Base-by-base conservation (phyloP, 202 grass and related monocot genomes). In the Schoenoplectus triqueter region DNA sequence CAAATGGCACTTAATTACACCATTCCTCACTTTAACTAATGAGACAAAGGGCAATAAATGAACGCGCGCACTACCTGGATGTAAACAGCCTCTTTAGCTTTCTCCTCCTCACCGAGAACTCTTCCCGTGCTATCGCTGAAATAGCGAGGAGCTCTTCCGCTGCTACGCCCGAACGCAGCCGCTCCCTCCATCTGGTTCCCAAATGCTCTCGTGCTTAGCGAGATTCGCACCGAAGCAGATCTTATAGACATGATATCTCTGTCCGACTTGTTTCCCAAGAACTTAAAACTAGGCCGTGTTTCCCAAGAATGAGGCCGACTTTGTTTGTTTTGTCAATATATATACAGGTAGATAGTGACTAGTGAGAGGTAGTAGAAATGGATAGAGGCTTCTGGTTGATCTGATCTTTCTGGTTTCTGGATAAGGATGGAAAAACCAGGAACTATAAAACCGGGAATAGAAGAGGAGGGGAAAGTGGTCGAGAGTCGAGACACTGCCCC, bases 91-190 rank as follows among this genome's bases (percentile, higher is more conserved):
- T 97, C 90, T 49, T 88, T 92, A 68, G 95, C 90, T 68, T 84
- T 88, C 87, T 93, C 95, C 86, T 97, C 95, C 84, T 94, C 95
- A 84, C 95, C 69, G 47, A 97, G 88, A 69, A 94, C 82, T 87
- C 80, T 91, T 47, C 90, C 95, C 84, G 83, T 81, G 21, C 56
- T 85, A 84, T 93, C 88, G 47, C 92, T 70, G 86, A 97, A 92
- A 84, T 91, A 90, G 21, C 92, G 90, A 41, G 83, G 75, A 84
- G 64, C 83, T 54, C 84, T 87, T 5, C 42, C 10, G 47, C 63
- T 3, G n/a, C 52, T 8, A 19, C 86, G 71, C 2, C 69, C 85
- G 7, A 69, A 64, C 5, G 67, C 52, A 6, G 41, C 51, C 0
- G 19, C 39, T 54, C 69, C 60, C 3, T 86, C 84, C 86, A 90